Percentiles rank a stretch among this genome's conserved stretches.
These are phyloP conservation scores for Guadua angustifolia DNA, from an alignment of 176 grass and related monocot genomes.

Conservation along the genomic window DNA sequence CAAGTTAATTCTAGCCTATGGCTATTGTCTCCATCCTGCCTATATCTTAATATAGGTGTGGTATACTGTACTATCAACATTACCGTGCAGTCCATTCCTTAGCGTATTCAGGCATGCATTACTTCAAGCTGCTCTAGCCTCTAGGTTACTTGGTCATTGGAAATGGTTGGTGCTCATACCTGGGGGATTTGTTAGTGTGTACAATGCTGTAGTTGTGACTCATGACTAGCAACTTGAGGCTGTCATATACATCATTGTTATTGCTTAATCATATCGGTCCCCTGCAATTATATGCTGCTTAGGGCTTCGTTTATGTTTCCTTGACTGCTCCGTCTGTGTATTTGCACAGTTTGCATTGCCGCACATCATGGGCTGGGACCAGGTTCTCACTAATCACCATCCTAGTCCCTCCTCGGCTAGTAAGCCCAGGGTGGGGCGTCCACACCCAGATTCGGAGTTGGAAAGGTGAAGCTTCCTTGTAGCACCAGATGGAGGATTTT, in stretches of 20 bases:
- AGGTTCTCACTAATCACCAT: slow-evolving; percentile 45
- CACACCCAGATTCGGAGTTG: slow-evolving; percentile 67
- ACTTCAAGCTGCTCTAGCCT: not conserved
- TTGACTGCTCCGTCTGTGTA: not conserved
- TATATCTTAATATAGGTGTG: not conserved
- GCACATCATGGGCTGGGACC: slow-evolving; percentile 82
- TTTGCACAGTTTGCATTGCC: slow-evolving; percentile 73
- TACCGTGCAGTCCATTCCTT: not conserved
- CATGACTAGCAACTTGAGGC: not conserved
- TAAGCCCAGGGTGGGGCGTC: slow-evolving; percentile 50
- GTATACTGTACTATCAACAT: not conserved
- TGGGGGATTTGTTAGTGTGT: not conserved
- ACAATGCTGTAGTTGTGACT: not conserved
- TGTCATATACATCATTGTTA: not conserved
- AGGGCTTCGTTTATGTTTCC: slow-evolving; percentile 5
- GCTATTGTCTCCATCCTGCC: not conserved
- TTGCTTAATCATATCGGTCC: not conserved
- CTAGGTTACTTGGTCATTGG: not conserved
- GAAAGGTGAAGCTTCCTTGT: slow-evolving; percentile 57
- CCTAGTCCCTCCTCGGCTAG: slow-evolving; percentile 23
- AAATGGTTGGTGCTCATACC: not conserved
- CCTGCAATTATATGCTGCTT: not conserved
- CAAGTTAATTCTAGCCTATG: not conserved
- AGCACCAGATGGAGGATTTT: not conserved
- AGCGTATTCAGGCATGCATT: not conserved